Evolutionary conservation across 495 filamentous ascomycete genomes (phyloP), one percentile per base, ranked within the genome.

Genomic region (Podospora appendiculata): DNA sequence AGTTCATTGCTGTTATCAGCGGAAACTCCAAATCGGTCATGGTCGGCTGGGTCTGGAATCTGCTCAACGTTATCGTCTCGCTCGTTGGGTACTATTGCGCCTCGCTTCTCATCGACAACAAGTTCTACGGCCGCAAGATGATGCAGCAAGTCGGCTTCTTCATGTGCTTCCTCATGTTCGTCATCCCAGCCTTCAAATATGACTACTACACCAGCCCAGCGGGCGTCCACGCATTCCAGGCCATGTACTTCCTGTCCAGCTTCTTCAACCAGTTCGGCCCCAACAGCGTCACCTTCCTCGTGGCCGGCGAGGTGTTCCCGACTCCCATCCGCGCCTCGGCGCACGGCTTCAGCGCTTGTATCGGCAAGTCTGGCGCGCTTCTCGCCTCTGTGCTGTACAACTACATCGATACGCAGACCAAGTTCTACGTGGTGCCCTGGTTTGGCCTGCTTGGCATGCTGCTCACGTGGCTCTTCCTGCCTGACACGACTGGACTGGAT

Each of bases 251-350:
- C 75, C 67, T 93, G 45, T 87, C 86, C 43, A 89, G 85, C 39
- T 95, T 96, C 77, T 96, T 96, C 83, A 94, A 93, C 76, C 90
- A 96, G 67, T 95, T 96, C 61, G 89, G 90, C 8, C 89, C 90
- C 68, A 96, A 95, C 77, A 81, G 80, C 49, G 88, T 94, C 50
- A 91, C 89, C 47, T 95, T 96, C 84, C 76, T 95, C 52, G 88
- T 92, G 17, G 90, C 90, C 32, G 90, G 88, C 32, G 90, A 96
- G 65, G 87, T 92, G 10, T 96, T 83, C 76, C 90, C 90, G 2
- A 94, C 90, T 0, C 86, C 88, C 5, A 84, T 96, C 54, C 88
- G 90, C 59, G 90, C 90, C 47, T 89, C 89, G 36, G 90, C 90
- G 43, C 90, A 96, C 74, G 90, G 90, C 56, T 81, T 96, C 63